Percentiles rank a stretch among this genome's conserved stretches.
These are phyloP conservation scores for Populus tremula DNA, from an alignment of 345 rosid species.

Conservation along the genomic window DNA sequence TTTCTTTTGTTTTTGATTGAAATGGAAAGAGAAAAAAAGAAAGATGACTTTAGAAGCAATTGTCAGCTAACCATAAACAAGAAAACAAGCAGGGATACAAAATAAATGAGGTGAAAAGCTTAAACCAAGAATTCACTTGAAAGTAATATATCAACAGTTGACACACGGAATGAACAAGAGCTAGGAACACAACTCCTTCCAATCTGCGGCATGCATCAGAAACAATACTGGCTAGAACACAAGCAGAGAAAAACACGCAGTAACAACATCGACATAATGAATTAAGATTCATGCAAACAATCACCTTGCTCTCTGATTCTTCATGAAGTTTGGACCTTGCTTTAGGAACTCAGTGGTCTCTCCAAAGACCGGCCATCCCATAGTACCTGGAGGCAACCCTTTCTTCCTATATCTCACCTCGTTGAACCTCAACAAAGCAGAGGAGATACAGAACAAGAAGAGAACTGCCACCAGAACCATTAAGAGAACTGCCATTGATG, in stretches of 20 bases:
- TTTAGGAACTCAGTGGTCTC: conserved; percentile 75
- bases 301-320: conserved; percentile 62
- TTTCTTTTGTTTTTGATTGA: conserved; percentile 1
- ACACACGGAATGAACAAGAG: not conserved
- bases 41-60: conserved; percentile 5
- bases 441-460: conserved; percentile 40
- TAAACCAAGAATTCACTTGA: conserved; percentile 1
- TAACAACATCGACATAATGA: not conserved
- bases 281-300: not conserved
- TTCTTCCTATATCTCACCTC: conserved; percentile 54
- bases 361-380: conserved; percentile 92
- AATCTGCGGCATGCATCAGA: too few relatives aligned
- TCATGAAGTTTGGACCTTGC: conserved; percentile 81
- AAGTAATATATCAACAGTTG: conserved; percentile 7
- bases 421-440: conserved; percentile 70
- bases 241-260: not conserved
- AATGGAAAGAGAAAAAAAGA: not conserved
- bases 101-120: not conserved
- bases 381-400: conserved; percentile 79
- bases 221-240: not conserved
- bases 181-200: not conserved
- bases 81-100: not conserved
- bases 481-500: conserved; percentile 65
- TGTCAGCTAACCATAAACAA: conserved; percentile 3
- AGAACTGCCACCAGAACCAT: conserved; percentile 29